phyloP scores from a whole-genome alignment of 2,329 filamentous ascomycete species.

The Claviceps arundinis region DNA sequence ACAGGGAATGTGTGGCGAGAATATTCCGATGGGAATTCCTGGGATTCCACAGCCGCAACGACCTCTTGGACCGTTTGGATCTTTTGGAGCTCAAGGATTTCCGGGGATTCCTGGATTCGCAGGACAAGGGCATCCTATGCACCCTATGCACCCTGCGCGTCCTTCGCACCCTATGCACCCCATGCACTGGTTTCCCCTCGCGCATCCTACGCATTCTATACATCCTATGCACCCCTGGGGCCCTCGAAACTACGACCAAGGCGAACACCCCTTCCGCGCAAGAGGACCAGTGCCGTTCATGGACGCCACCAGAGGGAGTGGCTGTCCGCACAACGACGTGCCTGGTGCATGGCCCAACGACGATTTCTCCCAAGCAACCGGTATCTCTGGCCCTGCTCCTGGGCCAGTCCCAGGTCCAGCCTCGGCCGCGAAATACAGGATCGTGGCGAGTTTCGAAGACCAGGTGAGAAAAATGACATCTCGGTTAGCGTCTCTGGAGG shows the following conservation, averaged over 20 bases:
- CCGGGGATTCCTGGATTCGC: too few relatives aligned
- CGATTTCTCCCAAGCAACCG: background rate
- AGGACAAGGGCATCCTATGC: too few relatives aligned
- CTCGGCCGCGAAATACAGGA: slow-evolving; percentile 23
- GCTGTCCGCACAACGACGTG: slow-evolving; percentile 3
- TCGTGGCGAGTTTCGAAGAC: slow-evolving; percentile 21
- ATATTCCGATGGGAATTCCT: too few relatives aligned
- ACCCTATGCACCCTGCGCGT: too few relatives aligned
- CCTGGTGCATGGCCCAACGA: slow-evolving; percentile 24
- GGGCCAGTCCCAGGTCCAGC: slow-evolving; percentile 11
- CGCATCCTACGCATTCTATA: too few relatives aligned
- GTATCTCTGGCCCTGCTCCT: background rate
- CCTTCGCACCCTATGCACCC: too few relatives aligned
- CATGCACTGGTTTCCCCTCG: too few relatives aligned
- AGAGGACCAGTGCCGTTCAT: slow-evolving; percentile 1
- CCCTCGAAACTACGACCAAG: background rate
- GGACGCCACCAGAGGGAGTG: background rate
- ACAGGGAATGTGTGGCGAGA: too few relatives aligned
- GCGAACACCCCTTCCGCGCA: slow-evolving; percentile 2
- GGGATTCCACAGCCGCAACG: too few relatives aligned
- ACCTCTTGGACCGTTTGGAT: background rate
- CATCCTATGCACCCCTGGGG: background rate
- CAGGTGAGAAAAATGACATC: slow-evolving; percentile 19
- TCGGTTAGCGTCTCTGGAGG: slow-evolving; percentile 13
- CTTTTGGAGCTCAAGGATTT: background rate